Conservation (phyloP, 352 stramenopile species). For the Saprolegnia parasitica region DNA sequence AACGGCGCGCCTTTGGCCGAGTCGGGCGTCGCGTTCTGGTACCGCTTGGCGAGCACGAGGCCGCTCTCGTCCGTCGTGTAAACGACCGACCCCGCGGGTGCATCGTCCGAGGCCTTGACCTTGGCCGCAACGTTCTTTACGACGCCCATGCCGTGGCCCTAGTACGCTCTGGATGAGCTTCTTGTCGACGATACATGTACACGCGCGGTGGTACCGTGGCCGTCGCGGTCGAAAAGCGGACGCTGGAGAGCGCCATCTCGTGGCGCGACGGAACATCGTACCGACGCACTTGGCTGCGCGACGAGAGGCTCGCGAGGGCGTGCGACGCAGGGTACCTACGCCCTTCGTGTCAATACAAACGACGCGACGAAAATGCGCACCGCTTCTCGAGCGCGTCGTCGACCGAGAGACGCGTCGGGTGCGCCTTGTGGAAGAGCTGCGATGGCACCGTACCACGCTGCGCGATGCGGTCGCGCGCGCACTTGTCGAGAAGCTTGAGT, state of each 20-base stretch:
- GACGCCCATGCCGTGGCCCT: constrained; percentile 64
- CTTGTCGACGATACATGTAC: constrained; percentile 33
- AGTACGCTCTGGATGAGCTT: constrained; percentile 40
- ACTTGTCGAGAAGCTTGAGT: constrained; percentile 54
- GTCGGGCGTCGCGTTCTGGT: constrained; percentile 66
- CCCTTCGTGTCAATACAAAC: not conserved
- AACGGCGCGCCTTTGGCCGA: constrained; percentile 64
- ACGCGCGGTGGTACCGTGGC: constrained; percentile 33
- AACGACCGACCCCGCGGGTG: constrained; percentile 61
- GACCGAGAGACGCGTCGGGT: constrained; percentile 65
- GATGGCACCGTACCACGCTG: constrained; percentile 70
- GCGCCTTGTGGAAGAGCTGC: constrained; percentile 72
- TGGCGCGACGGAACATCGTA: constrained; percentile 75
- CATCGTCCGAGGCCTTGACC: constrained; percentile 31
- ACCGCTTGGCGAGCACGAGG: constrained; percentile 71
- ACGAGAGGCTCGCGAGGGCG: constrained; percentile 66
- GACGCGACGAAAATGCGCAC: not conserved
- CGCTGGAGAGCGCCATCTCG: constrained; percentile 52
- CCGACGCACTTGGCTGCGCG: constrained; percentile 69
- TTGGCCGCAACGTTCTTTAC: constrained; percentile 22
- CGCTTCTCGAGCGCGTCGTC: constrained; percentile 67
- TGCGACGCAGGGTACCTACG: constrained; percentile 58
- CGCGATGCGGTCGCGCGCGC: constrained; percentile 53
- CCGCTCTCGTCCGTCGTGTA: constrained; percentile 75
- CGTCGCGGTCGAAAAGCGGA: constrained; percentile 74